phyloP scores from a whole-genome alignment of 106 monocot species.

The Iris macrosiphon region DNA sequence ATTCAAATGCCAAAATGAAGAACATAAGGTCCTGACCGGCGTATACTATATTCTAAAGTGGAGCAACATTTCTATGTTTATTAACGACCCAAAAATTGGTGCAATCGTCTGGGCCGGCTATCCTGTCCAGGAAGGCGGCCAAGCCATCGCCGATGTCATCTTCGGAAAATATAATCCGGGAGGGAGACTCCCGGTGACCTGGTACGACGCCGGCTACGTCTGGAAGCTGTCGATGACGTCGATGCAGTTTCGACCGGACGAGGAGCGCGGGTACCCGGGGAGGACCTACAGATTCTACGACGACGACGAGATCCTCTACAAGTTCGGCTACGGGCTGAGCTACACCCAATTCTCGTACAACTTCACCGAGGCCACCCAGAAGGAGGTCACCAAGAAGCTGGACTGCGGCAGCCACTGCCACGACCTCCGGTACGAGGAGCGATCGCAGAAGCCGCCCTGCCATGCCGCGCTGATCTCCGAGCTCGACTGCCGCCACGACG shows the following conservation, averaged over 20 bases:
- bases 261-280: constrained; percentile 12
- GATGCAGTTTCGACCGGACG: constrained; percentile 3
- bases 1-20: too few species aligned
- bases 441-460: neutral
- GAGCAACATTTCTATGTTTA: too few species aligned
- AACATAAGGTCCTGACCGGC: too few species aligned
- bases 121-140: constrained; percentile 21
- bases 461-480: neutral
- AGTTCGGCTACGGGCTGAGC: constrained; percentile 11
- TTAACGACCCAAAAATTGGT: too few species aligned
- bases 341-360: constrained; percentile 12
- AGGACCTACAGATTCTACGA: constrained; percentile 22
- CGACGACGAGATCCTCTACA: neutral
- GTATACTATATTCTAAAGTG: too few species aligned
- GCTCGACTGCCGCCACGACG: neutral
- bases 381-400: neutral
- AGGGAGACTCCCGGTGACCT: constrained; percentile 11
- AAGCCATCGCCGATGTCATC: constrained; percentile 15
- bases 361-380: neutral
- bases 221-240: constrained; percentile 3
- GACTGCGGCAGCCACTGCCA: neutral
- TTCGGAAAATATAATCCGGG: constrained; percentile 29
- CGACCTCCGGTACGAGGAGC: neutral
- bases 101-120: constrained; percentile 34
- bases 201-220: constrained; percentile 4